Evolutionary conservation across 768 basidiomycete genomes (phyloP), one percentile per base, ranked within the genome.

Genomic region (Phaeotremella skinneri): DNA sequence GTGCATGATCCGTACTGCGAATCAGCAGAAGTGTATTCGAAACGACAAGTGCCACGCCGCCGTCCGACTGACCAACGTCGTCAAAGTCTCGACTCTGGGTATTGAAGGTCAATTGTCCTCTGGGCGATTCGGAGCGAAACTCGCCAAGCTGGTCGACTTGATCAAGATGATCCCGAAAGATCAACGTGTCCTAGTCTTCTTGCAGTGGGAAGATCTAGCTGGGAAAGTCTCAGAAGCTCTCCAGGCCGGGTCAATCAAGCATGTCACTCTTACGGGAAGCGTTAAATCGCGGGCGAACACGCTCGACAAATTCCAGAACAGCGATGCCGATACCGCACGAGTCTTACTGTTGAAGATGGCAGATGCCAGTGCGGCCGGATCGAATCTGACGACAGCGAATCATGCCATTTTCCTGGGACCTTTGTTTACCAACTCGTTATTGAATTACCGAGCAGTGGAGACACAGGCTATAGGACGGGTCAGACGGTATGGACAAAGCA

Each of bases 361-460:
- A 85, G 91, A 94, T 76, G 91, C 93, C 16, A 55, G 49, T 34
- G 67, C 69, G 0, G 66, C 72, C 49, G 75, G 75, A 61, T 79
- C 72, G 9, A 97, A 97, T 75, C 79, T 97, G 73, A 96, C 92
- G 2, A 85, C 84, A 32, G 93, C 93, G 20, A 97, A 92, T 77
- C 91, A 93, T 72, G 92, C 91, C 34, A 87, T 96, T 74, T 97
- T 97, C 82, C 81, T 97, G 55, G 92, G 90, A 9, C 93, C 93
- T 7, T 82, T 97, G 37, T 86, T 93, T 34, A 85, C 91, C 0
- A 83, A 85, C 20, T 85, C 88, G 74, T 87, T 92, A 76, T 86
- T 88, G 47, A 96, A 94, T 72, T 84, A 86, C 42, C 90, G 51
- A 85, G 85, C 74, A 84, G 88, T 78, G 87, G 88, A 6, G 48